Evolutionary conservation across 1,139 yeast species (phyloP), one percentile per base, ranked within the genome.

Genomic region (Sugiyamaella paludigena): DNA sequence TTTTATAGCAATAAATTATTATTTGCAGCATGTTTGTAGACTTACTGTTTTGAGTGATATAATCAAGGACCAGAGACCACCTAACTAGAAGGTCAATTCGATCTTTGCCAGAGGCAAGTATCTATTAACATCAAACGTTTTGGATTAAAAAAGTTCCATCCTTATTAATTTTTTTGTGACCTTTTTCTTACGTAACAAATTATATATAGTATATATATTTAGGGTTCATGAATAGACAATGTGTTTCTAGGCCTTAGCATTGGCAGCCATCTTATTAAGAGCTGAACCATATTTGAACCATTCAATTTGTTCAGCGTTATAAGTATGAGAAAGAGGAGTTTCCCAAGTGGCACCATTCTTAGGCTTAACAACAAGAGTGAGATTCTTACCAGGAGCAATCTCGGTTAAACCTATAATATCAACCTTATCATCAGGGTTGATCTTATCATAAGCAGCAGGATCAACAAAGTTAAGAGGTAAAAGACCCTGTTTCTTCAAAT

Each of bases 271-370:
- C 81, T 85, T 87, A 87, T 92, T 92, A 77, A 92, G 84, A 71
- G 98, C 98, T 65, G 97, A 89, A 79, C 98, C 98, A 67, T 86
- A 81, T 82, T 87, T 91, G 87, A 92, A 92, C 98, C 98, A 92
- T 72, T 88, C 97, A 70, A 92, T 84, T 81, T 92, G 98, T 78
- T 92, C 97, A 58, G 70, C 59, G 80, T 92, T 92, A 81, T 87
- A 92, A 59, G 98, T 92, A 81, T 92, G 98, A 56, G 95, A 80
- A 73, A 91, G 85, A 76, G 81, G 83, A 67, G 92, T 77, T 66
- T 83, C 85, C 96, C 96, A 91, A 57, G 88, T 75, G 51, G 68
- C 72, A 68, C 96, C 96, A 57, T 83, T 74, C 77, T 83, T 78
- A 69, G 97, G 95, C 76, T 87, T 92, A 64, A 92, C 92, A 75